Base-by-base conservation (phyloP, 768 basidiomycete genomes). In the Suillus sp. region DNA sequence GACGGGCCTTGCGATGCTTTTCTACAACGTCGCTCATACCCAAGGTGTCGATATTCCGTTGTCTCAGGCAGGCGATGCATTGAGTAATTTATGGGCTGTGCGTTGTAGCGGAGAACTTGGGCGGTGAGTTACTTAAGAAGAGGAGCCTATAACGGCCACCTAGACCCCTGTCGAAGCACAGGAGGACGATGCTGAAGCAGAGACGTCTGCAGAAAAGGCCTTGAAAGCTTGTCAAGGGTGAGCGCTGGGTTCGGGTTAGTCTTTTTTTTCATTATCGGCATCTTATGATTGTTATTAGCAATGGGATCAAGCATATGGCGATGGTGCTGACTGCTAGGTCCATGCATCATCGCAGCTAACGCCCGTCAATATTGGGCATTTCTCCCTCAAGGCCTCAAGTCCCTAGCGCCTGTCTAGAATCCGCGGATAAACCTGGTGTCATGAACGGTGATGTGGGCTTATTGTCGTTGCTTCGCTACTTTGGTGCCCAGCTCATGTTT, bases 1-100 rank as follows among this genome's bases (percentile, higher is more conserved):
- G 4, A 93, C 91, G 1, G 92, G 88, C 3, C 83, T 93, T 27
- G 86, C 92, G 4, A 93, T 94, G 93, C 76, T 95, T 1, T 74
- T 93, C 2, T 93, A 91, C 77, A 85, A 94, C 71, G 89, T 93
- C n/a, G 90, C 90, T 1, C 83, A 90, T 71, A 93, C 92, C 14
- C 93, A 94, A 69, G 83, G 79, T 61, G 85, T 92, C 38, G 85
- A 88, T 35, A 83, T 94, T 20, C 87, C 89, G 0, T 84, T 93
- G 25, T 86, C n/a, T n/a, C n/a, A n/a, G 72, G 87, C 89, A 0
- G 92, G 92, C 3, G 91, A 94, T 62, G 84, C 86, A 1, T 78
- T 95, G 40, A 83, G 85, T 62, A 92, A 90, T 69, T 77, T 93
- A 3, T 92, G 91, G 90, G 84, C 84, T 5, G 85, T 93, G 18